A percentile compares a stretch with the other conserved stretches of the same genome.
Conservation (phyloP, 345 rosid genomes). For the Erodium maritimum region DNA sequence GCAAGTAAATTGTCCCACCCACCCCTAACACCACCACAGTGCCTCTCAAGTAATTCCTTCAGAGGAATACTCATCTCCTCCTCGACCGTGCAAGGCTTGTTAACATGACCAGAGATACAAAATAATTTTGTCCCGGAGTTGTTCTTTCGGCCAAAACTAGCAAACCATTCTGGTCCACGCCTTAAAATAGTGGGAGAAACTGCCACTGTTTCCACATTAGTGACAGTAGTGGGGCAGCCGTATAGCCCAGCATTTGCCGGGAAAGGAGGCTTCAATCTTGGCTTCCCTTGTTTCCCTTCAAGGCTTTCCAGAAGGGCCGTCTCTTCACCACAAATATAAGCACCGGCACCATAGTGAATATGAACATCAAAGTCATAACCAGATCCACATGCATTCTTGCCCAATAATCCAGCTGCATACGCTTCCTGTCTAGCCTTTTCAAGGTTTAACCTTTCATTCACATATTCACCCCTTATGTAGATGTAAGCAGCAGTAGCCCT, state of each 20-base stretch:
- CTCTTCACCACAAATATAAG: conserved; percentile 97
- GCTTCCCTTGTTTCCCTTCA: conserved; percentile 96
- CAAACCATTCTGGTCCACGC: conserved; percentile 98
- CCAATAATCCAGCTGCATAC: conserved; percentile 79
- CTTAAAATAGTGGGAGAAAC: conserved; percentile 93
- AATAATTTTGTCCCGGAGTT: conserved; percentile 81
- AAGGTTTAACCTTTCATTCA: conserved; percentile 69
- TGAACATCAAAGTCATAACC: conserved; percentile 96
- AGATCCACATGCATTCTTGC: conserved; percentile 95
- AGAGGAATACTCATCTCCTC: conserved; percentile 94
- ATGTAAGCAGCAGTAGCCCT: conserved; percentile 94
- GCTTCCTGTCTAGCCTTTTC: conserved; percentile 89
- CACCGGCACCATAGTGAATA: conserved; percentile 96
- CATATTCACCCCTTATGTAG: conserved; percentile 94
- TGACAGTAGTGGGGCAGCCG: conserved; percentile 95
- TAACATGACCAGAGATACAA: conserved; percentile 86
- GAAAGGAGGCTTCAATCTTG: conserved; percentile 98
- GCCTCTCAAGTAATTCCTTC: conserved; percentile 88
- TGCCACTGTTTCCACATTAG: conserved; percentile 93
- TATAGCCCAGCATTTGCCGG: conserved; percentile 96
- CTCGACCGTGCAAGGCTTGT: conserved; percentile 91
- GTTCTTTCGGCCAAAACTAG: conserved; percentile 96
- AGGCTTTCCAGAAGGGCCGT: conserved; percentile 95
- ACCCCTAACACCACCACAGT: conserved; percentile 92
- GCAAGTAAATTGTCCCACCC: conserved; percentile 98